phyloP scores from a whole-genome alignment of 2,329 filamentous ascomycete species.

The Nemania sp. region DNA sequence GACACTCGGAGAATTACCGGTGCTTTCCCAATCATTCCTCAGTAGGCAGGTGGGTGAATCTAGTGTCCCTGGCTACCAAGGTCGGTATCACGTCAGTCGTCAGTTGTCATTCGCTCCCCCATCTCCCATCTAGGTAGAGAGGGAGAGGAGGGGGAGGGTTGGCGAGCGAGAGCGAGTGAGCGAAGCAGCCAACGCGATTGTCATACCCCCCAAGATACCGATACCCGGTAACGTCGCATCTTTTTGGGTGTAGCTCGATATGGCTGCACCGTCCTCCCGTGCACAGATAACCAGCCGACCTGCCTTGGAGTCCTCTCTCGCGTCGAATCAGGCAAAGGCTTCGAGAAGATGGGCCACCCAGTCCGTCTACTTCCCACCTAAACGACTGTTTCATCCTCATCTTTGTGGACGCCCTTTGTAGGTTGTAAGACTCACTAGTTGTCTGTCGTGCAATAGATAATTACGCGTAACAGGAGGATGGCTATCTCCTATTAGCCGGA shows the following conservation, averaged over 20 bases:
- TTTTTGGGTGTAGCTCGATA: slow-evolving; percentile 5
- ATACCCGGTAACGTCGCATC: slow-evolving; percentile 4
- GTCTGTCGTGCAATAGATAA: neutral
- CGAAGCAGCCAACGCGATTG: neutral
- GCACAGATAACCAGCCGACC: neutral
- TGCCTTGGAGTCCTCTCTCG: neutral
- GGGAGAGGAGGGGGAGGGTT: neutral
- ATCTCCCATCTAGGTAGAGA: too few relatives aligned
- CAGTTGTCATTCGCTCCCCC: too few relatives aligned
- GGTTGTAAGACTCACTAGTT: slow-evolving; percentile 17
- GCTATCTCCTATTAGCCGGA: slow-evolving; percentile 3
- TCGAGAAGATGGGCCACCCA: neutral
- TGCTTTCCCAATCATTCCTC: neutral
- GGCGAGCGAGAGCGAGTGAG: too few relatives aligned
- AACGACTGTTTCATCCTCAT: neutral
- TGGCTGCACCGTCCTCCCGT: slow-evolving; percentile 7
- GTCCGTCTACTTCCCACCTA: neutral
- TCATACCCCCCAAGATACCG: slow-evolving; percentile 21
- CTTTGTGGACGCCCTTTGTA: slow-evolving; percentile 4
- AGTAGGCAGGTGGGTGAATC: slow-evolving; percentile 10
- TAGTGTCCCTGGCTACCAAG: neutral
- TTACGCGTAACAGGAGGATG: slow-evolving; percentile 1
- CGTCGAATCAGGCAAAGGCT: neutral
- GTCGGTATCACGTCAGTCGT: slow-evolving; percentile 11
- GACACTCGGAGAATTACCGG: slow-evolving; percentile 27